Conservation (phyloP, 306 rosid species). For the Prunus fruticosa region DNA sequence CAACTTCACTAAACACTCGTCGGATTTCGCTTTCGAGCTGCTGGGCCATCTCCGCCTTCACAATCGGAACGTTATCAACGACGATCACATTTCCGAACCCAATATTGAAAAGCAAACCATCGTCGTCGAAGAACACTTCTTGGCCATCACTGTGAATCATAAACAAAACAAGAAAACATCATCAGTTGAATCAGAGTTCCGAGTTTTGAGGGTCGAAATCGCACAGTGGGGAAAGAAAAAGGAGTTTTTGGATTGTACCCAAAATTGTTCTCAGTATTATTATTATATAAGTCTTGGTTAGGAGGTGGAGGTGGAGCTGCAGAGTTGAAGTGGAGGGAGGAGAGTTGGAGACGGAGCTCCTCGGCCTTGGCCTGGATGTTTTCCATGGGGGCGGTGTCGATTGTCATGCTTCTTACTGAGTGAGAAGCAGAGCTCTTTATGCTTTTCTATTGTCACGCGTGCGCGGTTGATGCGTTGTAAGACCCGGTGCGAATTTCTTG, state of each 20-base stretch:
- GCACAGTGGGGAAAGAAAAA: no score
- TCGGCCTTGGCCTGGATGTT: conserved; percentile 10
- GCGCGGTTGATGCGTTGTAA: no score
- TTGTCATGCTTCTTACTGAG: background rate
- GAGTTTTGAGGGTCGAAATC: background rate
- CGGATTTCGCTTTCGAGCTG: conserved; percentile 24
- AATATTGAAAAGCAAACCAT: conserved; percentile 12
- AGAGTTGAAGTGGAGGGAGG: conserved; percentile 22
- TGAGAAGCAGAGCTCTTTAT: no score
- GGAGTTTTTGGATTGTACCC: background rate
- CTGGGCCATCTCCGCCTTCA: conserved; percentile 1
- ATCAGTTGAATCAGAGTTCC: background rate
- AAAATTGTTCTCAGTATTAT: background rate
- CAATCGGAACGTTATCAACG: conserved; percentile 13
- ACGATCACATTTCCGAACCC: conserved; percentile 13
- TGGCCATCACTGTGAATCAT: background rate
- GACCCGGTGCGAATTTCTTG: no score
- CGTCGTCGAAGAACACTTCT: conserved; percentile 23
- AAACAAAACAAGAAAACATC: background rate
- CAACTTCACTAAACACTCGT: conserved; percentile 10
- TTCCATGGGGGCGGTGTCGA: conserved; percentile 12
- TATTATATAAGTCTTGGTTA: background rate
- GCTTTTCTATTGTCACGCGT: background rate
- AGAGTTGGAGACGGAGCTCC: conserved; percentile 12
- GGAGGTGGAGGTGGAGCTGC: background rate